Evolutionary conservation across 805 yeast species (phyloP).

Genomic region (Debaryomyces tyrocola): DNA sequence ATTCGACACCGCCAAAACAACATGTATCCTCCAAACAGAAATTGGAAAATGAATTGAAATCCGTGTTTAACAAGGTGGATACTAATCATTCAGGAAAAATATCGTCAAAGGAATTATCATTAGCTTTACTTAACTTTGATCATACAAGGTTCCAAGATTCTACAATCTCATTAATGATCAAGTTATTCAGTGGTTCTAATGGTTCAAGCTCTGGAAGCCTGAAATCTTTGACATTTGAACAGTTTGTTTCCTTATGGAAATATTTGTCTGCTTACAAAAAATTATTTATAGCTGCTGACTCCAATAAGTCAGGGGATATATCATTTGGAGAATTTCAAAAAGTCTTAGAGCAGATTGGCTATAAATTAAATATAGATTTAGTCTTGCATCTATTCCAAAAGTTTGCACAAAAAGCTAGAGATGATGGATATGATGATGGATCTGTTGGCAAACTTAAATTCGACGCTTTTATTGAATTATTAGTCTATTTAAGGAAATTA

Average conservation of each 20-base stretch:
- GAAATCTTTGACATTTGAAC: constrained; percentile 46
- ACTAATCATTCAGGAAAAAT: constrained; percentile 53
- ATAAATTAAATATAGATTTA: constrained; percentile 55
- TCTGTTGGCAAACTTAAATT: constrained; percentile 56
- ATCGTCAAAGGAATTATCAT: constrained; percentile 55
- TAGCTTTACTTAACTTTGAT: constrained; percentile 63
- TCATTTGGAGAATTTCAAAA: constrained; percentile 65
- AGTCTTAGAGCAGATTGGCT: constrained; percentile 65
- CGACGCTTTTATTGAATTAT: constrained; percentile 78
- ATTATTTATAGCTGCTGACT: constrained; percentile 60
- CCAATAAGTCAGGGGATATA: constrained; percentile 57
- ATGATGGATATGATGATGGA: constrained; percentile 17
- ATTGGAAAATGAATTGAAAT: constrained; percentile 47
- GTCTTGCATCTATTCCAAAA: constrained; percentile 58
- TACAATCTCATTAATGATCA: constrained; percentile 62
- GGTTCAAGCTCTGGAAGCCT: constrained; percentile 18
- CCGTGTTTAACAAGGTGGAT: constrained; percentile 56
- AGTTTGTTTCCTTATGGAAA: constrained; percentile 68
- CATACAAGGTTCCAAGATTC: constrained; percentile 60
- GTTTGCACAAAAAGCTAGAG: constrained; percentile 44
- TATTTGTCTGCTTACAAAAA: constrained; percentile 66
- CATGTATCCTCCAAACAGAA: constrained; percentile 34
- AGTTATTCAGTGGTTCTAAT: constrained; percentile 49
- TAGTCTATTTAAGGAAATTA: constrained; percentile 72
- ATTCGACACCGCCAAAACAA: constrained; percentile 10